phyloP scores from a whole-genome alignment of 164 flowering plant species.

The Pachysandra terminalis region DNA sequence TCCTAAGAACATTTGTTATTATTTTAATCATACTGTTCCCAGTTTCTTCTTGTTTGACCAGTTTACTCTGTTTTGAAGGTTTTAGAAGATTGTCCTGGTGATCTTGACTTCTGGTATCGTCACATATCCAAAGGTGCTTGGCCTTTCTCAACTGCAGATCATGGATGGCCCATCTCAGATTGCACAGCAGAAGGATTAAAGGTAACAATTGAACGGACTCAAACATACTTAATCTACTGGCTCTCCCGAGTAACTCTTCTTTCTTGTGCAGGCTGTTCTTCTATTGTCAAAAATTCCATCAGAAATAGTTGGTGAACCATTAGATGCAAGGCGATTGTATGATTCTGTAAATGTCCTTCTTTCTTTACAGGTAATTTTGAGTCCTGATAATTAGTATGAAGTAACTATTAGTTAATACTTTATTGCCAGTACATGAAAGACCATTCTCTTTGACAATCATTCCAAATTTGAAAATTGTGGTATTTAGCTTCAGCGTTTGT shows the following conservation, averaged over 20 bases:
- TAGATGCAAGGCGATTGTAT: slow-evolving; percentile 37
- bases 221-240: neutral
- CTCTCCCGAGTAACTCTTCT: neutral
- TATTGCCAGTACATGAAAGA: neutral
- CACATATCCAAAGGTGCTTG: slow-evolving; percentile 92
- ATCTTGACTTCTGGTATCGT: slow-evolving; percentile 60
- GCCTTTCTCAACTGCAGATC: slow-evolving; percentile 90
- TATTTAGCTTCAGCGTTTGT: neutral
- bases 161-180: slow-evolving; percentile 86
- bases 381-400: neutral
- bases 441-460: neutral
- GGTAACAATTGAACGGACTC: slow-evolving; percentile 25
- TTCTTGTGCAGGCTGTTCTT: slow-evolving; percentile 36
- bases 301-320: slow-evolving; percentile 48
- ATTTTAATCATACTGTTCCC: neutral
- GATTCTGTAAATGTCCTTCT: slow-evolving; percentile 69
- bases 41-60: neutral
- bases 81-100: slow-evolving; percentile 54
- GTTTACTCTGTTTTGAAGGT: slow-evolving; percentile 38
- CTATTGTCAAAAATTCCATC: slow-evolving; percentile 39
- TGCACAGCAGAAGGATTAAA: slow-evolving; percentile 85
- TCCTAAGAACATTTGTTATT: neutral
- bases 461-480: neutral
- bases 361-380: slow-evolving; percentile 60
- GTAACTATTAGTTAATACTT: neutral